A percentile compares a stretch with the other conserved stretches of the same genome.
Conservation (phyloP, 2,329 filamentous ascomycete species). For the Didymella sp. region DNA sequence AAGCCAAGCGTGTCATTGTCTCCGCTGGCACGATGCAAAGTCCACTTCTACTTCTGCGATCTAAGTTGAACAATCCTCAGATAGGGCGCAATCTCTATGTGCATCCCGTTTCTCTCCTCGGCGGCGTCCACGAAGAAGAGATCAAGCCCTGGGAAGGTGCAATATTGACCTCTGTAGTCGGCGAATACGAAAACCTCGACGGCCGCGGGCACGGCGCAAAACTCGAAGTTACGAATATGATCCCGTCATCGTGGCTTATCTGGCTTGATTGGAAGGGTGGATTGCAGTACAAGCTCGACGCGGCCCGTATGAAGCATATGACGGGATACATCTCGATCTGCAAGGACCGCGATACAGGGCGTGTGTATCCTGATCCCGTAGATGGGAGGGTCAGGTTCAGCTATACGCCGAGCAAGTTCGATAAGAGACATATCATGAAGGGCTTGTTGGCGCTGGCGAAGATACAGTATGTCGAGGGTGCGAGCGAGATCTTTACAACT, state of each 20-base stretch:
- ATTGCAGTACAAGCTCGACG: slow-evolving; percentile 74
- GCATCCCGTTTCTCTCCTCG: slow-evolving; percentile 70
- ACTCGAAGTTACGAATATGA: slow-evolving; percentile 77
- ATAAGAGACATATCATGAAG: slow-evolving; percentile 74
- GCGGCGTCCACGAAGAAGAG: slow-evolving; percentile 72
- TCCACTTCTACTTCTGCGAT: slow-evolving; percentile 77
- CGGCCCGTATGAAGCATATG: slow-evolving; percentile 72
- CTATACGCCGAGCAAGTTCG: slow-evolving; percentile 75
- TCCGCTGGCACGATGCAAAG: slow-evolving; percentile 78
- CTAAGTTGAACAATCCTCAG: slow-evolving; percentile 80
- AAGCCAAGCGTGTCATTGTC: slow-evolving; percentile 81
- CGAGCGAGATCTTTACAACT: slow-evolving; percentile 75
- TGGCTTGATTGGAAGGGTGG: slow-evolving; percentile 71
- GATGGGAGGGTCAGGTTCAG: slow-evolving; percentile 70
- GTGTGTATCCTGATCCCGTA: slow-evolving; percentile 73
- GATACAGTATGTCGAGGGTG: slow-evolving; percentile 79
- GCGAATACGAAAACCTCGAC: slow-evolving; percentile 81
- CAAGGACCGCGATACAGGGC: slow-evolving; percentile 77
- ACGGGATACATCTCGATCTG: slow-evolving; percentile 75
- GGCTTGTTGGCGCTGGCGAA: slow-evolving; percentile 75
- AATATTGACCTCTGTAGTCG: slow-evolving; percentile 80
- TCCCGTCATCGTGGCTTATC: slow-evolving; percentile 70
- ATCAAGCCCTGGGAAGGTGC: slow-evolving; percentile 70
- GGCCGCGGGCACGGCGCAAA: slow-evolving; percentile 81
- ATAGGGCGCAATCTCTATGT: slow-evolving; percentile 83